Evolutionary conservation across 1,139 yeast species (phyloP).

Genomic region (Candida smagusa): DNA sequence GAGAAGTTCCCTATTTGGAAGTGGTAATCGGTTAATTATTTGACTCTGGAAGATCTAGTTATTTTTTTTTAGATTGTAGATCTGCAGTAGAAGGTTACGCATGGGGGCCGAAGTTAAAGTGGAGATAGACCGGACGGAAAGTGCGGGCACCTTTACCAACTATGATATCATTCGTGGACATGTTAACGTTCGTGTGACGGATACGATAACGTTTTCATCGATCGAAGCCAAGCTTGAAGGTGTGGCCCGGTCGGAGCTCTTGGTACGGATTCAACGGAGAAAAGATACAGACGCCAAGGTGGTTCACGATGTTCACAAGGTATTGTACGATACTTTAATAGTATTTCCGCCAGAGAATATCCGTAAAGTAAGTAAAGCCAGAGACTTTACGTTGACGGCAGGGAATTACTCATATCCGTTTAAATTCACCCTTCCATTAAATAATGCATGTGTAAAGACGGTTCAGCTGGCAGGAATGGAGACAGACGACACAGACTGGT

Average conservation of each 20-base stretch:
- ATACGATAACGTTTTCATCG: constrained; percentile 46
- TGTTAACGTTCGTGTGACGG: constrained; percentile 41
- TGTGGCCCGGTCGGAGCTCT: constrained; percentile 38
- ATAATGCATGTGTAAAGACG: constrained; percentile 37
- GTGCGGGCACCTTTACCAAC: constrained; percentile 50
- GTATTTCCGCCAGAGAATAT: constrained; percentile 64
- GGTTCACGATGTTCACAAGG: constrained; percentile 49
- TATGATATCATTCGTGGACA: constrained; percentile 49
- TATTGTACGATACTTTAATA: constrained; percentile 51
- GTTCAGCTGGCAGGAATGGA: not conserved
- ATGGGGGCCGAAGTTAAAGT: constrained; percentile 27
- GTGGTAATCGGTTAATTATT: too few species aligned
- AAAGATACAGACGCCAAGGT: constrained; percentile 16
- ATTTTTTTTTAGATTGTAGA: not conserved
- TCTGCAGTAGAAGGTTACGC: not conserved
- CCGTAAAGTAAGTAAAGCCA: constrained; percentile 42
- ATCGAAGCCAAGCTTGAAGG: constrained; percentile 64
- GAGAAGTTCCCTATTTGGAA: too few species aligned
- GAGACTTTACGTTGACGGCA: constrained; percentile 57
- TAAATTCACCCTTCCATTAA: constrained; percentile 51
- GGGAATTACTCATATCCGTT: constrained; percentile 62
- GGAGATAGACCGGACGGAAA: constrained; percentile 33
- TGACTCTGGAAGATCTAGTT: too few species aligned
- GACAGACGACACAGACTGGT: not conserved
- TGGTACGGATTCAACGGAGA: constrained; percentile 16